Evolutionary conservation across 305 asterid species (phyloP).

Genomic region (Solanum hybrid): DNA sequence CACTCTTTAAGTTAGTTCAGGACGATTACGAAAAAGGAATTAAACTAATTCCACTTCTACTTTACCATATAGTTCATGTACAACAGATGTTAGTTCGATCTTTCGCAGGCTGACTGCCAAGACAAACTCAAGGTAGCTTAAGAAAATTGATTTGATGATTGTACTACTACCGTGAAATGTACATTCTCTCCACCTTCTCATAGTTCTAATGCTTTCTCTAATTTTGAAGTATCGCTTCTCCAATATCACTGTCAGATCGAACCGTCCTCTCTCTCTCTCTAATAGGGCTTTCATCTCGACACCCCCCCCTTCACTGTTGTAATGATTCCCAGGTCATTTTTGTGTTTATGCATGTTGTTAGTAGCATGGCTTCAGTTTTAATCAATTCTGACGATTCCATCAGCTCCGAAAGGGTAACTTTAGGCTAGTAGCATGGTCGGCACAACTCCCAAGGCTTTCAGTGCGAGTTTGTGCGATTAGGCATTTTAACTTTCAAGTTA

Average conservation of each 20-base stretch:
- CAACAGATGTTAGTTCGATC: neutral
- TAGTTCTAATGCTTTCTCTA: neutral
- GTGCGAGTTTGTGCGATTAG: neutral
- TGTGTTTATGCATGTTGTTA: neutral
- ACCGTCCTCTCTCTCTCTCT: neutral
- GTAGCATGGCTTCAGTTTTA: neutral
- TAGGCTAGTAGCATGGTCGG: neutral
- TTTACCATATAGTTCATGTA: neutral
- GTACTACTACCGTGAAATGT: neutral
- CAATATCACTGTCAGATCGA: neutral
- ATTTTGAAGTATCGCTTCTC: neutral
- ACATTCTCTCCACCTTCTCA: neutral
- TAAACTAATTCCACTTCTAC: neutral
- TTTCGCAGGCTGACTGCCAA: neutral
- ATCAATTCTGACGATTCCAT: neutral
- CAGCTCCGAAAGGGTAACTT: neutral
- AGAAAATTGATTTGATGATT: neutral
- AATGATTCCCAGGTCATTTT: neutral
- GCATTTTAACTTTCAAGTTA: neutral
- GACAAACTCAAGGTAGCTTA: neutral
- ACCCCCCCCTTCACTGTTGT: neutral
- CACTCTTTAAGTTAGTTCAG: neutral
- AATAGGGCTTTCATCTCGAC: neutral
- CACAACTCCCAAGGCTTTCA: neutral
- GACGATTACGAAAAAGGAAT: neutral